Percentiles rank a stretch among this genome's conserved stretches.
phyloP scores from a whole-genome alignment of 2,329 filamentous ascomycete genomes.

The Colletotrichum tropicicola region DNA sequence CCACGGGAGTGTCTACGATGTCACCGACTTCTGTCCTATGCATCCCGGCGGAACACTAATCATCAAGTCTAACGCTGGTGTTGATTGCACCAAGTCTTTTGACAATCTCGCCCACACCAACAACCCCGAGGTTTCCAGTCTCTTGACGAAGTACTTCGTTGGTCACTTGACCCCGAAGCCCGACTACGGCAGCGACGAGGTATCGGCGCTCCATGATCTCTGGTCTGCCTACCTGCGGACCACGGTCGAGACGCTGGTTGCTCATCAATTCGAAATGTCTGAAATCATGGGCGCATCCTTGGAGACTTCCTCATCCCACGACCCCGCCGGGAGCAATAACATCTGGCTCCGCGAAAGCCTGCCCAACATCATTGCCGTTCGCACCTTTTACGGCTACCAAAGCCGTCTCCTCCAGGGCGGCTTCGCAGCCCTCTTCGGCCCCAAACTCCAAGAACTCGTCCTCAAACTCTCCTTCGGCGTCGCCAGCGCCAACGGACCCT shows the following conservation, averaged over 20 bases:
- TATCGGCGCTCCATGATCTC: constrained; percentile 56
- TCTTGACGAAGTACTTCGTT: constrained; percentile 63
- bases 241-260: constrained; percentile 59
- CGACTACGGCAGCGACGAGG: constrained; percentile 52
- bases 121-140: constrained; percentile 61
- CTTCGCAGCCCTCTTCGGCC: constrained; percentile 58
- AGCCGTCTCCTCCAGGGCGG: constrained; percentile 59
- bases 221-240: constrained; percentile 59
- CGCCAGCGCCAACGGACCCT: constrained; percentile 48
- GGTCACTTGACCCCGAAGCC: constrained; percentile 60
- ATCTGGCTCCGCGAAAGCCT: constrained; percentile 57
- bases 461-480: constrained; percentile 61
- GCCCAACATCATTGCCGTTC: constrained; percentile 58
- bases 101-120: constrained; percentile 64
- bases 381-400: constrained; percentile 62
- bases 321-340: constrained; percentile 35
- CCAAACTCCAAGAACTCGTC: constrained; percentile 61
- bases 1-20: constrained; percentile 61
- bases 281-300: constrained; percentile 54
- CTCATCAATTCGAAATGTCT: constrained; percentile 62
- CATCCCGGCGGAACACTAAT: constrained; percentile 63
- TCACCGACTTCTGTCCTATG: constrained; percentile 62
- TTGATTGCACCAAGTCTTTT: constrained; percentile 61
- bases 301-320: constrained; percentile 9
- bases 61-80: constrained; percentile 63